Evolutionary conservation across 2,329 filamentous ascomycete genomes (phyloP).

Genomic region (Aspergillus ruber): DNA sequence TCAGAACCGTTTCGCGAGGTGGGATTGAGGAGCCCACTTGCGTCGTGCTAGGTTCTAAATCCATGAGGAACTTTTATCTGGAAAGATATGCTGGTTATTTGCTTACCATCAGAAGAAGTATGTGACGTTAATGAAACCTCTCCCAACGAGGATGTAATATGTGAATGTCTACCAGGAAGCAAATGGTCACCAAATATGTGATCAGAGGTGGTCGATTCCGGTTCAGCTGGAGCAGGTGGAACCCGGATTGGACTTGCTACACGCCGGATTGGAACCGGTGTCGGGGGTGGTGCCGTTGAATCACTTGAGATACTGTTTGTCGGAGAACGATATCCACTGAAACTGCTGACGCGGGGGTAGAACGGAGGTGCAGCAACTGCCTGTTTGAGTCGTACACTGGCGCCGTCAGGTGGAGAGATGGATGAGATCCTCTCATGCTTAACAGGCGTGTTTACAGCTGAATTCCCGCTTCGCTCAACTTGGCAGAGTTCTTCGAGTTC

Average conservation of each 20-base stretch:
- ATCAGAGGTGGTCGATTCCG: background rate
- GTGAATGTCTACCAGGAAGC: constrained; percentile 12
- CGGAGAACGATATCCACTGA: constrained; percentile 5
- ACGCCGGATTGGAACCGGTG: background rate
- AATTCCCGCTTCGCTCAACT: background rate
- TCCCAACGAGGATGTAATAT: background rate
- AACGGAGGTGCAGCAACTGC: constrained; percentile 9
- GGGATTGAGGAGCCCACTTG: background rate
- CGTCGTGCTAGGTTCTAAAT: background rate
- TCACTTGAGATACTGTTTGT: constrained; percentile 4
- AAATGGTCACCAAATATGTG: constrained; percentile 17
- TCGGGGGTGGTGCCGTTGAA: constrained; percentile 1
- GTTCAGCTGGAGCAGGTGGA: background rate
- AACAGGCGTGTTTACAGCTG: background rate
- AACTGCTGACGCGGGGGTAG: constrained; percentile 5
- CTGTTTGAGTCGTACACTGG: constrained; percentile 4
- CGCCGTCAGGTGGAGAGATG: background rate
- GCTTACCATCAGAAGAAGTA: background rate
- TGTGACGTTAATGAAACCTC: background rate
- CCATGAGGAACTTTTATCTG: background rate
- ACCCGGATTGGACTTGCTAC: background rate
- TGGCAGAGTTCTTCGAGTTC: constrained; percentile 5
- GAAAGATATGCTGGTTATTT: background rate
- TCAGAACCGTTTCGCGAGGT: background rate
- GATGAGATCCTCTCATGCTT: background rate